Evolutionary conservation across 2,329 filamentous ascomycete species (phyloP).

Genomic region (Pochonia chlamydosporia): DNA sequence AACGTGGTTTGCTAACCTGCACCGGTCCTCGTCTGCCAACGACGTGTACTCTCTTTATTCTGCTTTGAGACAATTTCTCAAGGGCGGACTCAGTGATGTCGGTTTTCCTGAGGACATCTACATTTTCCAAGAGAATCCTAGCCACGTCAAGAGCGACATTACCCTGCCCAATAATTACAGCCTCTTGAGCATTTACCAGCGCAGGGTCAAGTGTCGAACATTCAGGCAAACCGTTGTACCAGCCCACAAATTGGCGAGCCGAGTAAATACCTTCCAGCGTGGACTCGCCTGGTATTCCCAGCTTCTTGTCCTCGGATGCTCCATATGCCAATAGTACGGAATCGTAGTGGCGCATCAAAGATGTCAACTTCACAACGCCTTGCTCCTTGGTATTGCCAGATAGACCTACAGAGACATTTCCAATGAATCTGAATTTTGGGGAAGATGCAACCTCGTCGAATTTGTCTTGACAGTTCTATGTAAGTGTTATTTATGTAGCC

Average conservation of each 20-base stretch:
- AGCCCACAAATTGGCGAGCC: conserved; percentile 89
- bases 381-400: conserved; percentile 30
- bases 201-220: conserved; percentile 68
- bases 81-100: conserved; percentile 87
- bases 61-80: conserved; percentile 64
- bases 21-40: conserved; percentile 84
- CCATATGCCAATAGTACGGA: conserved; percentile 91
- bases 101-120: conserved; percentile 69
- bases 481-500: conserved; percentile 2
- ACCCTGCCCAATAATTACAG: conserved; percentile 86
- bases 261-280: conserved; percentile 70
- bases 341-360: conserved; percentile 78
- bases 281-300: conserved; percentile 77
- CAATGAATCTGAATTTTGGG: conserved; percentile 81
- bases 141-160: conserved; percentile 96
- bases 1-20: conserved; percentile 51
- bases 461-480: conserved; percentile 87
- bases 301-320: conserved; percentile 72
- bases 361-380: conserved; percentile 56
- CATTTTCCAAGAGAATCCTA: conserved; percentile 72
- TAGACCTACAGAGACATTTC: conserved; percentile 76
- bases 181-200: conserved; percentile 70
- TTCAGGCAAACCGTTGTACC: conserved; percentile 95
- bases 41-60: conserved; percentile 74
- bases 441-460: conserved; percentile 84